phyloP scores from a whole-genome alignment of 2,329 filamentous ascomycete species.

The Sporothrix phasma region DNA sequence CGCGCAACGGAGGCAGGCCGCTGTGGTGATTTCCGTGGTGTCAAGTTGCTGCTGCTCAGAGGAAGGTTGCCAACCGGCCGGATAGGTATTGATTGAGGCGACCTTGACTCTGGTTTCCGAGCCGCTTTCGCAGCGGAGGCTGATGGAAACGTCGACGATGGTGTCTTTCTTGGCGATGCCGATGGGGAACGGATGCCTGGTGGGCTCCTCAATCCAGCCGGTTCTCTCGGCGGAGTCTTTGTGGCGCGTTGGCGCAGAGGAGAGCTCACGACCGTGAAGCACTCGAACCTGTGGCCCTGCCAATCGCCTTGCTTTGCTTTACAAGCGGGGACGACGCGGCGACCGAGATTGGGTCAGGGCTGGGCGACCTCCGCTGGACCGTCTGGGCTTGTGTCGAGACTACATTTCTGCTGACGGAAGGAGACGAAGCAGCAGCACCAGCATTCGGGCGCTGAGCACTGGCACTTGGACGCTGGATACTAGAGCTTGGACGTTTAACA shows the following conservation, averaged over 20 bases:
- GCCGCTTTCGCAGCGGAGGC: not conserved
- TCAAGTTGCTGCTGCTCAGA: not conserved
- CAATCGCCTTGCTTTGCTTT: conserved; percentile 1
- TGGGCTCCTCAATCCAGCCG: not conserved
- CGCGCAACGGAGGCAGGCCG: not conserved
- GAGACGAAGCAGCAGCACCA: not conserved
- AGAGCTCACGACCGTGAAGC: not conserved
- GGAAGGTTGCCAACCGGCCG: not conserved
- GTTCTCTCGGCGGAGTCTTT: conserved; percentile 13
- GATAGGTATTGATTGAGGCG: conserved; percentile 8
- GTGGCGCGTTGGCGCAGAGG: not conserved
- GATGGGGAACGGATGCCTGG: not conserved
- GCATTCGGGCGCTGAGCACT: not conserved
- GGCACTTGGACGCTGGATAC: not conserved
- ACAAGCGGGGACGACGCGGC: conserved; percentile 1
- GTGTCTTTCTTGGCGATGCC: conserved; percentile 8
- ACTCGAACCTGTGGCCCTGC: not conserved
- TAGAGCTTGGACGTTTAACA: not conserved
- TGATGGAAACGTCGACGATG: not conserved
- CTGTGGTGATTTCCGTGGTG: not conserved
- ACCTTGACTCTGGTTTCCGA: not conserved
- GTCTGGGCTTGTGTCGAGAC: not conserved
- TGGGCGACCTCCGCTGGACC: not conserved
- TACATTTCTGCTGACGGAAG: not conserved
- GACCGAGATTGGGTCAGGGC: not conserved